Evolutionary conservation across 371 early-diverging fungal genomes (phyloP), one percentile per base, ranked within the genome.

Genomic region (Mortierella sp.): DNA sequence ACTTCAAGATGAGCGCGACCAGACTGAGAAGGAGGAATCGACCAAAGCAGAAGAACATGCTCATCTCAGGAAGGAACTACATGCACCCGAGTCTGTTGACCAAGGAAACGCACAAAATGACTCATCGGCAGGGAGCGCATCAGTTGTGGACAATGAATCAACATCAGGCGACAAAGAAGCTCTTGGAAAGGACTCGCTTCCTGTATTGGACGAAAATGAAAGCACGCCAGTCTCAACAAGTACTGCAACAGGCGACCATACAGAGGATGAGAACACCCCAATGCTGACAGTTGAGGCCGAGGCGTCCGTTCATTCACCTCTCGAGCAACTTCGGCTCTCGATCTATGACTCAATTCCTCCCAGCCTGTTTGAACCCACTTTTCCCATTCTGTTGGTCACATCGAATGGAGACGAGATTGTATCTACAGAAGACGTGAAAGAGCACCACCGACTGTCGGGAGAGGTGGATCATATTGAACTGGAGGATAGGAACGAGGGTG

Each of bases 401-500:
- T 80, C 70, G 5, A 62, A 74, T n/a, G 80, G 48, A 0, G 80
- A 80, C 19, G 64, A 67, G 50, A 57, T 80, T 28, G 80, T 80
- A 15, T 74, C 80, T 16, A 73, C 80, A 12, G 56, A 61, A 5
- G 80, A 80, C 57, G 62, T 80, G 45, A 74, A 70, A 57, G 55
- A 57, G 18, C 67, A 65, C 44, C 80, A 80, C 44, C n/a, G 50
- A 9, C 48, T 80, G 43, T 59, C 74, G 0, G 68, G 67, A 25
- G 60, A 80, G 29, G 80, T 80, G 30, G 80, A 80, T 51, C 77
- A 76, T 55, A 71, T 76, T 26, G 77, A 71, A 28, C 68, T 76
- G 1, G 77, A 71, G 56, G 68, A 76, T 68, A 37, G 37, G 37
- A 44, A 47, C 44, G 64, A 71, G n/a, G 77, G 77, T 4, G 77